Conservation (phyloP, 1,139 yeast species). For the Diutina ranongensis region DNA sequence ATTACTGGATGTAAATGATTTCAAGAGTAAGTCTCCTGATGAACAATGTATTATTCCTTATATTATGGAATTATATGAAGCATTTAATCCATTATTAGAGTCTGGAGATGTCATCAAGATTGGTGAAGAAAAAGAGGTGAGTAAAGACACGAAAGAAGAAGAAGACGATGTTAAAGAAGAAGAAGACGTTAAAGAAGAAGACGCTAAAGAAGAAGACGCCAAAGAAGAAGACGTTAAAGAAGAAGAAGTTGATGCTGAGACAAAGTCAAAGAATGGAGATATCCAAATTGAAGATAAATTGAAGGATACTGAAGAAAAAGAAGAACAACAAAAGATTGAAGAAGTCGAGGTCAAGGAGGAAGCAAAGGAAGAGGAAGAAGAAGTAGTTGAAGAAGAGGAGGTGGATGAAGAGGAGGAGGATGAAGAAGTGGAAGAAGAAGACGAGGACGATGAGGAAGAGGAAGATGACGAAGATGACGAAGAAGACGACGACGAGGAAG, state of each 20-base stretch:
- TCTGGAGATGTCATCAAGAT: neutral
- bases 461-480: neutral
- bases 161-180: neutral
- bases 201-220: neutral
- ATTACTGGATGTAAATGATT: neutral
- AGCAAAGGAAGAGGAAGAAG: neutral
- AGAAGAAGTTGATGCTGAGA: too few relatives aligned
- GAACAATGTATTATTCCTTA: conserved; percentile 1
- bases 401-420: neutral
- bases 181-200: neutral
- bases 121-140: neutral
- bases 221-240: neutral
- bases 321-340: neutral
- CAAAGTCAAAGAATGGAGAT: too few relatives aligned
- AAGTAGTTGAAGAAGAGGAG: neutral
- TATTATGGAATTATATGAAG: neutral
- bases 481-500: neutral
- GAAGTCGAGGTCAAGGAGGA: neutral
- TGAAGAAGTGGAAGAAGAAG: neutral
- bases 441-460: neutral
- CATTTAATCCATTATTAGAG: neutral
- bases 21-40: neutral
- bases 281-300: too few relatives aligned
- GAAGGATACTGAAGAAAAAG: neutral
- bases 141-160: neutral